Evolutionary conservation across 1,139 yeast genomes (phyloP).

Genomic region (Hansenula lynferdii): DNA sequence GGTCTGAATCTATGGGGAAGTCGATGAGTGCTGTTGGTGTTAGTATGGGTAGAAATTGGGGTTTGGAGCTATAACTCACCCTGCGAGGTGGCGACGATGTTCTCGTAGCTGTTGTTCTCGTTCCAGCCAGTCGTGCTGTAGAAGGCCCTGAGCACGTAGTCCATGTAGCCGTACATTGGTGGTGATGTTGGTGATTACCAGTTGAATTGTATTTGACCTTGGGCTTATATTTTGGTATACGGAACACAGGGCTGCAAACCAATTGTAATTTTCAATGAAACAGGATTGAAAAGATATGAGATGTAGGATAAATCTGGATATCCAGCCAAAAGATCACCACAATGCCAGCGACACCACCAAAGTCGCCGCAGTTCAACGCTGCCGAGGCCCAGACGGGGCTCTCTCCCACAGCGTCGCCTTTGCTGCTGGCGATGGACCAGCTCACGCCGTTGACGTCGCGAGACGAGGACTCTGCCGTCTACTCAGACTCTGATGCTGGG

Average conservation of each 20-base stretch:
- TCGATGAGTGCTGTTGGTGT: constrained; percentile 62
- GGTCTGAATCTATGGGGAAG: constrained; percentile 69
- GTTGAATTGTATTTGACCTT: too few species aligned
- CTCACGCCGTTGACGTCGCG: constrained; percentile 26
- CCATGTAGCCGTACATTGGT: constrained; percentile 87
- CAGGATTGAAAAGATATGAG: too few species aligned
- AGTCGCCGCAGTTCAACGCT: neutral
- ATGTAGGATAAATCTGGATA: too few species aligned
- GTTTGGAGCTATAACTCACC: too few species aligned
- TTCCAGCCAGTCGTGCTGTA: constrained; percentile 70
- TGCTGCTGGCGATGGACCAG: constrained; percentile 23
- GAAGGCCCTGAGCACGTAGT: constrained; percentile 70
- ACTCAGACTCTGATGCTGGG: constrained; percentile 32
- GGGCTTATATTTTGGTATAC: too few species aligned
- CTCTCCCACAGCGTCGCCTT: constrained; percentile 25
- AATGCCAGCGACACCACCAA: constrained; percentile 3
- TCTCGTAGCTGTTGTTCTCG: constrained; percentile 69
- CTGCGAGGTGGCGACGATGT: constrained; percentile 64
- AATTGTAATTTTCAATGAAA: too few species aligned
- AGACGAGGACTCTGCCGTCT: constrained; percentile 31
- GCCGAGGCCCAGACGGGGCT: neutral
- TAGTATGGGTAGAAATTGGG: neutral
- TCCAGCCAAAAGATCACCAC: neutral
- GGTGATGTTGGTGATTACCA: too few species aligned
- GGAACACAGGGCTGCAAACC: too few species aligned